Percentiles rank a stretch among this genome's conserved stretches.
phyloP scores from a whole-genome alignment of 192 early-diverging fungal species.

The Podochytrium sp. region DNA sequence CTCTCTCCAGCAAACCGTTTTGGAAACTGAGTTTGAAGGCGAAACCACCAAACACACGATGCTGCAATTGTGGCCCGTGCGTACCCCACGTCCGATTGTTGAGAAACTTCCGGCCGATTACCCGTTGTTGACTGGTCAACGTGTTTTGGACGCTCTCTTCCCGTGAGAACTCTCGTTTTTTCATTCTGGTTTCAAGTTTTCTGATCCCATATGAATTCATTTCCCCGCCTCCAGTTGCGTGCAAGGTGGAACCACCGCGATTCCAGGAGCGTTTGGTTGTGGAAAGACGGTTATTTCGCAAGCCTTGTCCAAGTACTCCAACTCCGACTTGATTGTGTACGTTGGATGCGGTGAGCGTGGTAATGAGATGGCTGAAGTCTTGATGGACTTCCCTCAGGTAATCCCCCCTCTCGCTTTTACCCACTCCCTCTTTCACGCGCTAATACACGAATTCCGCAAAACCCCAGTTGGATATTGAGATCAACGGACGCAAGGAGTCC shows the following conservation, averaged over 20 bases:
- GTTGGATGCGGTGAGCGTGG: constrained; percentile 96
- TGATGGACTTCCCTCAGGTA: constrained; percentile 97
- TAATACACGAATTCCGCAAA: not conserved
- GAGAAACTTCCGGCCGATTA: constrained; percentile 95
- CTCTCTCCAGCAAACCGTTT: constrained; percentile 70
- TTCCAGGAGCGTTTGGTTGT: constrained; percentile 99
- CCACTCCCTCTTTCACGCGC: not conserved
- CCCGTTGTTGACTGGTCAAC: constrained; percentile 97
- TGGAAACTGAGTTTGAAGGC: constrained; percentile 98
- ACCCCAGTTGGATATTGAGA: constrained; percentile 81
- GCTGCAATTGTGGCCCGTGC: constrained; percentile 98
- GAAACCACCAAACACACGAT: constrained; percentile 89
- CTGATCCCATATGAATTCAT: not conserved
- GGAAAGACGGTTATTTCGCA: constrained; percentile 99
- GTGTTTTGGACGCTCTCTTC: constrained; percentile 98
- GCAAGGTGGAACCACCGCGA: constrained; percentile 98
- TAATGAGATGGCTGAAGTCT: constrained; percentile 99
- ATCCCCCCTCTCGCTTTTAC: not conserved
- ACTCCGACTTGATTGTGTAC: constrained; percentile 99
- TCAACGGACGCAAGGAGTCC: constrained; percentile 94
- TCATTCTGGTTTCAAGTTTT: not conserved
- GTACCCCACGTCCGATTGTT: constrained; percentile 90
- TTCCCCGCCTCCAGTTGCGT: constrained; percentile 71
- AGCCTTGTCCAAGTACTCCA: constrained; percentile 99
- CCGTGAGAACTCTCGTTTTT: constrained; percentile 61